Conservation (phyloP, 1,284 basidiomycete species). For the Pyrrhoderma lamaoense region DNA sequence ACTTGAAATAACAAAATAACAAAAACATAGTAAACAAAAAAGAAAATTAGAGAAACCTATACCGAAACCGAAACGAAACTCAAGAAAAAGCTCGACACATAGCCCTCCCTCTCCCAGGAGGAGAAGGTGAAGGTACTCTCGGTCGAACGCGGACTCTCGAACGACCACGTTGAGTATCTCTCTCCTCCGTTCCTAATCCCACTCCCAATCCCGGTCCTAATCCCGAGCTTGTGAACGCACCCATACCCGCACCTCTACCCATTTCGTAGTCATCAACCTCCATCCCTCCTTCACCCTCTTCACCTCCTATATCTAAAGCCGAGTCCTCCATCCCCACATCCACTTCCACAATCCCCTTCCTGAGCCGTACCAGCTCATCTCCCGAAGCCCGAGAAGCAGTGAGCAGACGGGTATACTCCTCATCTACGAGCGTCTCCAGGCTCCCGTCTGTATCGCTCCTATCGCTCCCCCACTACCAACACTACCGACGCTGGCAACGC, state of each 20-base stretch:
- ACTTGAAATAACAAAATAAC: too few species aligned
- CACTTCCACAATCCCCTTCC: conserved; percentile 1
- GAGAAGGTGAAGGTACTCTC: too few species aligned
- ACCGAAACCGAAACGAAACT: too few species aligned
- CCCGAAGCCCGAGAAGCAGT: not conserved
- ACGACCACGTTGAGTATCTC: conserved; percentile 13
- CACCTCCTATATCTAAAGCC: not conserved
- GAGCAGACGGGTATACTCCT: not conserved
- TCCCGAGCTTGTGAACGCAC: too few species aligned
- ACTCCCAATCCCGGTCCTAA: not conserved
- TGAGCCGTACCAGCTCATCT: conserved; percentile 2
- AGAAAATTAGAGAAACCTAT: too few species aligned
- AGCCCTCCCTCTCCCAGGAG: too few species aligned
- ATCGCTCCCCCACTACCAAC: too few species aligned
- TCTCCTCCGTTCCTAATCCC: not conserved
- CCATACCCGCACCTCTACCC: too few species aligned
- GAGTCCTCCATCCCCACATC: conserved; percentile 1
- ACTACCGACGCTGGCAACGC: too few species aligned
- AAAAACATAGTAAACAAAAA: too few species aligned
- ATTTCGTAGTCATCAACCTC: too few species aligned
- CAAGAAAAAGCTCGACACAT: too few species aligned
- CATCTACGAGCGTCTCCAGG: conserved; percentile 10
- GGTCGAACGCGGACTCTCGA: conserved; percentile 11
- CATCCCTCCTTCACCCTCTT: not conserved
- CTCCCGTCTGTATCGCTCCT: conserved; percentile 6